Conservation (phyloP, 129 eudicot species). For the Logfia minima region DNA sequence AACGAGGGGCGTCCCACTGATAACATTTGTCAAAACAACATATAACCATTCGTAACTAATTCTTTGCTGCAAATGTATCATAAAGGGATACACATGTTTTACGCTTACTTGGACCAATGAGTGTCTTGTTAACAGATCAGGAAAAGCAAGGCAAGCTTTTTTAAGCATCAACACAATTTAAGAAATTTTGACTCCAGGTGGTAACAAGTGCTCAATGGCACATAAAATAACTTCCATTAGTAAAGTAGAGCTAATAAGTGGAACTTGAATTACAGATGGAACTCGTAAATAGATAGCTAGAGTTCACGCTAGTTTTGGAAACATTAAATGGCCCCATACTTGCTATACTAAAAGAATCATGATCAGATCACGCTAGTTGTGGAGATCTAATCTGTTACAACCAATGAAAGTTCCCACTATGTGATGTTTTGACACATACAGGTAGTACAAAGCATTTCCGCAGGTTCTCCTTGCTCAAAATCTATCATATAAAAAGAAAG, state of each 20-base stretch:
- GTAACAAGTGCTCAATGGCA: slow-evolving; percentile 5
- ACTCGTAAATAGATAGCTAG: slow-evolving; percentile 19
- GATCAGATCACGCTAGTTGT: slow-evolving; percentile 27
- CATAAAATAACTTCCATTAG: not conserved
- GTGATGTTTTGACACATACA: slow-evolving; percentile 19
- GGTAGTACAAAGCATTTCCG: slow-evolving; percentile 17
- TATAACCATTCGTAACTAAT: not conserved
- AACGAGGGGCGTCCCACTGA: too few species aligned
- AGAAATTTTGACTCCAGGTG: not conserved
- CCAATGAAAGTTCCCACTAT: slow-evolving; percentile 20
- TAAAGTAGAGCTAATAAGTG: slow-evolving; percentile 13
- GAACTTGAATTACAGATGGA: slow-evolving; percentile 26
- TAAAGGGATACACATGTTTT: not conserved
- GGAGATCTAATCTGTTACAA: slow-evolving; percentile 19
- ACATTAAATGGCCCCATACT: slow-evolving; percentile 25
- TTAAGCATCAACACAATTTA: not conserved
- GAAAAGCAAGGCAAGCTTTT: not conserved
- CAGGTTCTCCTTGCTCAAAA: slow-evolving; percentile 24
- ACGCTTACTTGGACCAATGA: not conserved
- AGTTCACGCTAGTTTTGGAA: slow-evolving; percentile 8
- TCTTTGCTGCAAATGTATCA: not conserved
- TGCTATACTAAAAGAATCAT: slow-evolving; percentile 28
- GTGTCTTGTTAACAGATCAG: not conserved
- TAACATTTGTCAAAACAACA: not conserved
- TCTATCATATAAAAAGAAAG: slow-evolving; percentile 30